Percentiles rank a stretch among this genome's conserved stretches.
These are phyloP conservation scores for Eragrostis nindensis DNA, from an alignment of 176 grass and related monocot genomes.

Conservation along the genomic window DNA sequence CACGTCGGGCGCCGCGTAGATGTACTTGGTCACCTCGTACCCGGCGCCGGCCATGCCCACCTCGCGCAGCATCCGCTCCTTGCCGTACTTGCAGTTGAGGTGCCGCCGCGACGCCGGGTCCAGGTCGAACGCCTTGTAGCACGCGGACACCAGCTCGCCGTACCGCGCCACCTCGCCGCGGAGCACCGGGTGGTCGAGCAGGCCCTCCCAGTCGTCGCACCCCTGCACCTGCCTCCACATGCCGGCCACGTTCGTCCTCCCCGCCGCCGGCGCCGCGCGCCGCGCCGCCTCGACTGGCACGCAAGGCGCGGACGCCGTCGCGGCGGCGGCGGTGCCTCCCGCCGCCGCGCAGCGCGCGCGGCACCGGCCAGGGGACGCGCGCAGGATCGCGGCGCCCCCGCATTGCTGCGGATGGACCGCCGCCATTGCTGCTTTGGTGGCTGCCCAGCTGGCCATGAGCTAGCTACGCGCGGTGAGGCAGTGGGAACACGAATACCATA, in stretches of 20 bases:
- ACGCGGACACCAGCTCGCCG: slow-evolving; percentile 66
- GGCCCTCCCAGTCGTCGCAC: slow-evolving; percentile 57
- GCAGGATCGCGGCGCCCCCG: no score
- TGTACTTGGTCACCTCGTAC: slow-evolving; percentile 66
- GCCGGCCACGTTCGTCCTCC: slow-evolving; percentile 32
- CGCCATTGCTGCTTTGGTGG: not conserved
- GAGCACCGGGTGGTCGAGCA: slow-evolving; percentile 50
- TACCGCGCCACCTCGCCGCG: slow-evolving; percentile 70
- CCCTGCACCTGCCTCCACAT: slow-evolving; percentile 79
- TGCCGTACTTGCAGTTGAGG: slow-evolving; percentile 70
- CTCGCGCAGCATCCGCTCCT: slow-evolving; percentile 50
- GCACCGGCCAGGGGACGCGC: not conserved
- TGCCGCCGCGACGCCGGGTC: slow-evolving; percentile 57
- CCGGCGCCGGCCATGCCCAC: slow-evolving; percentile 56
- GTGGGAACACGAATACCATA: slow-evolving; percentile 52
- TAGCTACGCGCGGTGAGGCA: slow-evolving; percentile 13
- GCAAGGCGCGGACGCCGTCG: not conserved
- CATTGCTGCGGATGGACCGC: slow-evolving; percentile 25
- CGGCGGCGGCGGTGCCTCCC: not conserved
- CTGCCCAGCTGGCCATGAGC: slow-evolving; percentile 51
- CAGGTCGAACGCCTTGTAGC: slow-evolving; percentile 75
- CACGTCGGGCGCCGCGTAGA: slow-evolving; percentile 71
- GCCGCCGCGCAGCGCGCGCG: not conserved
- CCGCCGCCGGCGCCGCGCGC: no score
- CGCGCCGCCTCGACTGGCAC: not conserved